A percentile compares a stretch with the other conserved stretches of the same genome.
Conservation (phyloP, 805 yeast species). For the Teunomyces aglyptinius region DNA sequence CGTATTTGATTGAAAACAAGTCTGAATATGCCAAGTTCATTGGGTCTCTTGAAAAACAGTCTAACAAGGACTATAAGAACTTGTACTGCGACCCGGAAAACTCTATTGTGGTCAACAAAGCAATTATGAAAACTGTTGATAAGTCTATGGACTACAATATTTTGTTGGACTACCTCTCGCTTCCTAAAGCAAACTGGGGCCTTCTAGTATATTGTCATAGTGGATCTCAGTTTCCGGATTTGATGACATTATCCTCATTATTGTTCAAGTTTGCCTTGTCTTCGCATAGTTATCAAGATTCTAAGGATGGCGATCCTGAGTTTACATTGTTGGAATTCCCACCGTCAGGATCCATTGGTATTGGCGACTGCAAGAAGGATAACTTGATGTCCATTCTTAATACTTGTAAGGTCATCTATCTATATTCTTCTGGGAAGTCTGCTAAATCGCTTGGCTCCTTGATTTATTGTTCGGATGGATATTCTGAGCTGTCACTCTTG, state of each 20-base stretch:
- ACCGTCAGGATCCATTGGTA: slow-evolving; percentile 77
- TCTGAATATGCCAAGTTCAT: slow-evolving; percentile 6
- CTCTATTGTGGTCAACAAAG: slow-evolving; percentile 44
- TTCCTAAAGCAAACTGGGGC: slow-evolving; percentile 56
- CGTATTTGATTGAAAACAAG: slow-evolving; percentile 12
- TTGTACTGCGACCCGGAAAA: slow-evolving; percentile 50
- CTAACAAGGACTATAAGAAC: slow-evolving; percentile 4
- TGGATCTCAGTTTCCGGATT: slow-evolving; percentile 53
- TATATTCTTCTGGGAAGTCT: slow-evolving; percentile 29
- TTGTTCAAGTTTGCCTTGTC: slow-evolving; percentile 31
- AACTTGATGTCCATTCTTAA: slow-evolving; percentile 65
- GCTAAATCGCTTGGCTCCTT: slow-evolving; percentile 47
- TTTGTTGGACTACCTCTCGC: slow-evolving; percentile 23
- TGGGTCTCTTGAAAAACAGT: slow-evolving; percentile 4
- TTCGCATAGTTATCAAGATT: slow-evolving; percentile 18
- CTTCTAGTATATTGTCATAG: slow-evolving; percentile 59
- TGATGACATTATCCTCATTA: slow-evolving; percentile 34
- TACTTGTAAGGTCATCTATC: slow-evolving; percentile 64
- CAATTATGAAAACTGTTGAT: neutral
- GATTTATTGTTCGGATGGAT: slow-evolving; percentile 85
- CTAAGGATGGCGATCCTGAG: slow-evolving; percentile 19
- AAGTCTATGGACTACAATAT: slow-evolving; percentile 5
- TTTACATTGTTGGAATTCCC: slow-evolving; percentile 59
- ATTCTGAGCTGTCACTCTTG: slow-evolving; percentile 84
- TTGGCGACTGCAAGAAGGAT: slow-evolving; percentile 65